Base-by-base conservation (phyloP, 2,329 filamentous ascomycete species). In the Cadophora gregata region DNA sequence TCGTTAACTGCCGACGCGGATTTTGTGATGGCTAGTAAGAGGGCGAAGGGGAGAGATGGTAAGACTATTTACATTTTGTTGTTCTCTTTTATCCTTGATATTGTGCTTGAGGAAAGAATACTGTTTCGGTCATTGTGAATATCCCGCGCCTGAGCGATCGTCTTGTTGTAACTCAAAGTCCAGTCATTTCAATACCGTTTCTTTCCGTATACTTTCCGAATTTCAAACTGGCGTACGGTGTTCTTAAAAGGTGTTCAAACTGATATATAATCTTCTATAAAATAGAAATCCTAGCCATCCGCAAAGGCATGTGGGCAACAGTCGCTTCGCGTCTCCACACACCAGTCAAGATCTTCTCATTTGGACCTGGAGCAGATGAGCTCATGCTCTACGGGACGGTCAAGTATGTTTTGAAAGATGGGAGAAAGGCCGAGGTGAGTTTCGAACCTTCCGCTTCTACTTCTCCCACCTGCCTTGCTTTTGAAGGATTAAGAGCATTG, bases 321-420 rank as follows among this genome's bases (percentile, higher is more conserved):
- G 81, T 88, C 3, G 74, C 79, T 0, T 79, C 78, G 51, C 77
- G 84, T 27, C 76, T 78, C 31, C 84, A 86, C 72, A 76, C 75
- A 4, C 79, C 82, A 0, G 62, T 76, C 0, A 82, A 84, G 76
- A 79, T 86, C 42, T 86, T 83, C 71, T 80, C 83, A 0, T 85
- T 84, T 72, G 82, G 82, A 8, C 65, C 77, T 2, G 76, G 77
- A 47, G 75, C 79, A 1, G 75, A 82, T 33, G 83, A 86, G 69
- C 79, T 84, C 21, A 86, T 87, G 84, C 71, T 86, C 4, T 81
- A 82, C 69, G 85, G 85, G 0, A 83, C 76, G 3, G 85, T 87
- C 14, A 80, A 80, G 50, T 87, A 86, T 75, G 79, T 73, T 16
- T 72, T 87, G 63, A 85, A 84, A 72, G 82, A 83, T 72, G 85